These are phyloP conservation scores for Cladosporium sp. DNA, from an alignment of 2,329 filamentous ascomycete species.

Conservation along the genomic window DNA sequence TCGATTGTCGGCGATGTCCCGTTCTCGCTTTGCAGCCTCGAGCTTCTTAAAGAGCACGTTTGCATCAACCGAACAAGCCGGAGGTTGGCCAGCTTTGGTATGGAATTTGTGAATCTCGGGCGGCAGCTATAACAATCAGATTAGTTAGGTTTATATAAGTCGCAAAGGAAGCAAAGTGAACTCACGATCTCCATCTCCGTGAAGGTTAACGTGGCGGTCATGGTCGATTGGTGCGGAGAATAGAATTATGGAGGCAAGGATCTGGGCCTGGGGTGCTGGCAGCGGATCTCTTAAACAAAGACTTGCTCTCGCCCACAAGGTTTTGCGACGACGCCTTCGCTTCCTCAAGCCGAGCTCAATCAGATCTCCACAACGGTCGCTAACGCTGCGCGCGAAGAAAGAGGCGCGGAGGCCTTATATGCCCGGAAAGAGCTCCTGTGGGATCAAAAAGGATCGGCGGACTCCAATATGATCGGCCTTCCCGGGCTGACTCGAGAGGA, in stretches of 20 bases:
- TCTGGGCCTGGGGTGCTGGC: neutral
- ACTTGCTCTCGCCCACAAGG: neutral
- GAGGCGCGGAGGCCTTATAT: neutral
- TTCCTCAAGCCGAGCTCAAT: neutral
- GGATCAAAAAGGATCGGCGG: slow-evolving; percentile 6
- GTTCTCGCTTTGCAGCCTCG: slow-evolving; percentile 8
- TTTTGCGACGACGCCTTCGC: neutral
- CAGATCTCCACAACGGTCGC: neutral
- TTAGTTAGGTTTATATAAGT: neutral
- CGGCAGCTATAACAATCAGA: neutral
- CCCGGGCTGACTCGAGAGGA: neutral
- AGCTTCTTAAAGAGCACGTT: slow-evolving; percentile 3
- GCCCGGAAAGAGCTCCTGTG: slow-evolving; percentile 2
- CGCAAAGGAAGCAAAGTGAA: neutral
- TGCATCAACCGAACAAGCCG: slow-evolving; percentile 2
- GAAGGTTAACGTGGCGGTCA: neutral
- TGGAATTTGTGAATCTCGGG: slow-evolving; percentile 1
- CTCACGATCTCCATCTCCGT: neutral
- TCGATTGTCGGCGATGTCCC: neutral
- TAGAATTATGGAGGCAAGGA: neutral
- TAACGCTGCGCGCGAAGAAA: neutral
- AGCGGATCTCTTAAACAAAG: neutral
- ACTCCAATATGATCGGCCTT: neutral
- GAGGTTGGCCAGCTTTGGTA: neutral
- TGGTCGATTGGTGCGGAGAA: neutral